Evolutionary conservation across 73 alveolate species (phyloP).

Genomic region (Paramecium sexaurelia): DNA sequence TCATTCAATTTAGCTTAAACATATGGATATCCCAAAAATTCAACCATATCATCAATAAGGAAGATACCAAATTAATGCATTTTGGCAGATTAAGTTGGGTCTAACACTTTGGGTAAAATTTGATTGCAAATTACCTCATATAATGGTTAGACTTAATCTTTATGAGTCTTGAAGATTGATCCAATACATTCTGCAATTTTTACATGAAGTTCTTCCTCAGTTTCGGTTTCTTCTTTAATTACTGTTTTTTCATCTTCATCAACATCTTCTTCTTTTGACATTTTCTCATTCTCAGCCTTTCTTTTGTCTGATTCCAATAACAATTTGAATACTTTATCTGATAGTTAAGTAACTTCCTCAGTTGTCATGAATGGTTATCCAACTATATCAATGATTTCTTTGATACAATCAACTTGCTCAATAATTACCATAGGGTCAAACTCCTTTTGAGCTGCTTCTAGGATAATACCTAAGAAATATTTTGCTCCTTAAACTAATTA

Average conservation of each 20-base stretch:
- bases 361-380: conserved; percentile 66
- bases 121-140: conserved; percentile 46
- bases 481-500: conserved; percentile 53
- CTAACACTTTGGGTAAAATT: conserved; percentile 71
- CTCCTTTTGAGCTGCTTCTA: conserved; percentile 78
- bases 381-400: conserved; percentile 69
- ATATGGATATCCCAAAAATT: conserved; percentile 87
- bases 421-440: conserved; percentile 80
- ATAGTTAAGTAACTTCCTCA: conserved; percentile 67
- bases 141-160: conserved; percentile 53
- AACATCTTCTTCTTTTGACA: conserved; percentile 77
- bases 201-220: conserved; percentile 83
- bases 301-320: conserved; percentile 77
- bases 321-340: conserved; percentile 71
- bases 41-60: conserved; percentile 96
- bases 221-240: conserved; percentile 79
- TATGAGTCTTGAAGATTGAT: conserved; percentile 86
- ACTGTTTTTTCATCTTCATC: conserved; percentile 79
- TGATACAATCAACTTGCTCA: conserved; percentile 75
- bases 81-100: conserved; percentile 62
- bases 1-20: conserved; percentile 75
- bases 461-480: conserved; percentile 67
- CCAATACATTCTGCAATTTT: conserved; percentile 87
- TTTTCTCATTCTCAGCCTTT: conserved; percentile 77
- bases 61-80: conserved; percentile 92